Conservation (phyloP, 1,284 basidiomycete species). For the Clitocybe nebularis region DNA sequence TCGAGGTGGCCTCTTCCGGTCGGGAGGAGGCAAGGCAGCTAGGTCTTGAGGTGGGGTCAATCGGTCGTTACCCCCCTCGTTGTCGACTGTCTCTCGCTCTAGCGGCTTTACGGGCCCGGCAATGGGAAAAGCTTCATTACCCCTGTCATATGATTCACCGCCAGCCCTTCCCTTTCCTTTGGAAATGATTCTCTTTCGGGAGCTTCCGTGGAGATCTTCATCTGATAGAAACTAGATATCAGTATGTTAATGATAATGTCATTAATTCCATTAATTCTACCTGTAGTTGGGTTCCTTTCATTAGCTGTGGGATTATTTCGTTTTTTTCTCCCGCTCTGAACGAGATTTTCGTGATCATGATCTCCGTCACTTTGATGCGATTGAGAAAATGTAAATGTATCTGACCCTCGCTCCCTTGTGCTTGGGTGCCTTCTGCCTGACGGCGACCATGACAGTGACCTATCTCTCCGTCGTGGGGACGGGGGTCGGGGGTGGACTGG, state of each 20-base stretch:
- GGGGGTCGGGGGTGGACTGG: conserved; percentile 15
- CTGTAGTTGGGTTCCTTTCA: no score
- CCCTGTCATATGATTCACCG: background rate
- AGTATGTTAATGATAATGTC: background rate
- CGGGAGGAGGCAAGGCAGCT: conserved; percentile 4
- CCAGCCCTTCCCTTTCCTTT: conserved; percentile 14
- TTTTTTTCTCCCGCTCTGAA: no score
- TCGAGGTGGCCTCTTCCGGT: conserved; percentile 22
- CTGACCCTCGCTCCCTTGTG: conserved; percentile 5
- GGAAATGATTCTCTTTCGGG: background rate
- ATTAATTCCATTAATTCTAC: no score
- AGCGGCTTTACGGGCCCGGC: no score
- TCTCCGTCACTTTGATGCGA: background rate
- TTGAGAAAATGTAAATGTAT: conserved; percentile 1
- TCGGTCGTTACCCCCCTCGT: no score
- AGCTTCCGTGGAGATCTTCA: conserved; percentile 1
- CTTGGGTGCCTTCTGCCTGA: conserved; percentile 25
- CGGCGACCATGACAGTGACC: conserved; percentile 27
- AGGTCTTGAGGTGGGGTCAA: no score
- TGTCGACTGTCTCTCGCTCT: no score
- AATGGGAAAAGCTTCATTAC: no score
- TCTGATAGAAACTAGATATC: conserved; percentile 3
- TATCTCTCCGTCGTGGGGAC: conserved; percentile 16
- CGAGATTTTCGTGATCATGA: background rate
- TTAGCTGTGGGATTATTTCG: no score